Evolutionary conservation across 2,329 filamentous ascomycete genomes (phyloP).

Genomic region (Colletotrichum kahawae): DNA sequence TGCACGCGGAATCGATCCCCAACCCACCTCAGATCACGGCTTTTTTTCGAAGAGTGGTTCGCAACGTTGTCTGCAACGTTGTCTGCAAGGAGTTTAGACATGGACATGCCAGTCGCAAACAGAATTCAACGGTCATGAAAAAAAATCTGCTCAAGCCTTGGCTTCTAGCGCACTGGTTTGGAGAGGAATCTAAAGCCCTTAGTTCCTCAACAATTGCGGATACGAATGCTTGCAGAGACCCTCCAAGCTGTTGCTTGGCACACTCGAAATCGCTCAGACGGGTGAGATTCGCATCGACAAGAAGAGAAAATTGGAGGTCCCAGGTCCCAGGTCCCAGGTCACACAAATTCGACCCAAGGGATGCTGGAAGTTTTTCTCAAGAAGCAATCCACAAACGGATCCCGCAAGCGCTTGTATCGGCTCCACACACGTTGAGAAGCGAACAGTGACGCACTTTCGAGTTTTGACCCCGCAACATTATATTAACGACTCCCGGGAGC

Average conservation of each 20-base stretch:
- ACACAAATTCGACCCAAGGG: not conserved
- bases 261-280: not conserved
- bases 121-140: not conserved
- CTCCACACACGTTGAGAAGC: constrained; percentile 6
- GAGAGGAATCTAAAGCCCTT: not conserved
- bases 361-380: not conserved
- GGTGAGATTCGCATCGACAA: not conserved
- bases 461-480: not conserved
- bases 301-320: not conserved
- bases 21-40: not conserved
- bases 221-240: not conserved
- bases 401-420: not conserved
- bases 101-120: not conserved
- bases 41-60: not conserved
- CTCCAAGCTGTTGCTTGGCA: not conserved
- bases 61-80: not conserved
- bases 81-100: not conserved
- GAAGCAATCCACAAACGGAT: not conserved
- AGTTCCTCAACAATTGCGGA: constrained; percentile 7
- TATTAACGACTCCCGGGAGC: not conserved
- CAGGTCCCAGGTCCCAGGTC: not conserved
- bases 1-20: not conserved
- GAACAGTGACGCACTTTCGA: not conserved
- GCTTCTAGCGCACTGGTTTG: not conserved
- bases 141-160: not conserved